Percentiles rank a stretch among this genome's conserved stretches.
Evolutionary conservation across 257 asterid species (phyloP).

Genomic region (Penstemon davidsonii): DNA sequence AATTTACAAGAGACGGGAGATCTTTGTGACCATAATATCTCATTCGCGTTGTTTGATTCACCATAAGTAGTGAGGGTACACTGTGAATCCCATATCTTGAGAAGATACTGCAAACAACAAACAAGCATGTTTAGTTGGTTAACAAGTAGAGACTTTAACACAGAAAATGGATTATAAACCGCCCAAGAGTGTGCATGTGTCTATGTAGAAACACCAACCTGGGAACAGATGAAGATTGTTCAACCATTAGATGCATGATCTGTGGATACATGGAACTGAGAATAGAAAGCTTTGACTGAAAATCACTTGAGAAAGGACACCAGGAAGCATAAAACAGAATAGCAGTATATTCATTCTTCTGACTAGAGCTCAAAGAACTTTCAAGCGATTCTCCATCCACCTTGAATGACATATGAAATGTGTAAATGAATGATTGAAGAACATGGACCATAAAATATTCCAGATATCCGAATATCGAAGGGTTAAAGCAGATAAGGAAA

Average conservation of each 20-base stretch:
- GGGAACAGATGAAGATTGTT: slow-evolving; percentile 55
- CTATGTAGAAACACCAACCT: slow-evolving; percentile 40
- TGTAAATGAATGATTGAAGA: slow-evolving; percentile 24
- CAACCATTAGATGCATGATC: slow-evolving; percentile 59
- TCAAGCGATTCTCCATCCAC: slow-evolving; percentile 56
- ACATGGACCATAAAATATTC: background rate
- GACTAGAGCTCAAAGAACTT: slow-evolving; percentile 38
- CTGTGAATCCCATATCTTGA: slow-evolving; percentile 75
- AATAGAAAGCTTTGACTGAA: slow-evolving; percentile 42
- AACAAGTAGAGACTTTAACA: slow-evolving; percentile 9
- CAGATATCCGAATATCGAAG: slow-evolving; percentile 11
- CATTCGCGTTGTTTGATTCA: slow-evolving; percentile 40
- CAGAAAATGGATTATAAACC: background rate
- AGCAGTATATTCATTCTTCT: slow-evolving; percentile 42
- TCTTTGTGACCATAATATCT: slow-evolving; percentile 60
- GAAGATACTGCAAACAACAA: slow-evolving; percentile 50
- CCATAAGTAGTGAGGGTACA: slow-evolving; percentile 58
- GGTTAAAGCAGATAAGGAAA: background rate
- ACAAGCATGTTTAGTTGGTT: slow-evolving; percentile 23
- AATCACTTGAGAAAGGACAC: slow-evolving; percentile 65
- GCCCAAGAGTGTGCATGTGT: background rate
- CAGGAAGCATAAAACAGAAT: slow-evolving; percentile 63
- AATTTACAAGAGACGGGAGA: slow-evolving; percentile 46
- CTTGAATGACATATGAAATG: slow-evolving; percentile 34
- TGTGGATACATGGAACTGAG: slow-evolving; percentile 62